phyloP scores from a whole-genome alignment of 2,329 filamentous ascomycete species.

The Neocucurbitaria cava region DNA sequence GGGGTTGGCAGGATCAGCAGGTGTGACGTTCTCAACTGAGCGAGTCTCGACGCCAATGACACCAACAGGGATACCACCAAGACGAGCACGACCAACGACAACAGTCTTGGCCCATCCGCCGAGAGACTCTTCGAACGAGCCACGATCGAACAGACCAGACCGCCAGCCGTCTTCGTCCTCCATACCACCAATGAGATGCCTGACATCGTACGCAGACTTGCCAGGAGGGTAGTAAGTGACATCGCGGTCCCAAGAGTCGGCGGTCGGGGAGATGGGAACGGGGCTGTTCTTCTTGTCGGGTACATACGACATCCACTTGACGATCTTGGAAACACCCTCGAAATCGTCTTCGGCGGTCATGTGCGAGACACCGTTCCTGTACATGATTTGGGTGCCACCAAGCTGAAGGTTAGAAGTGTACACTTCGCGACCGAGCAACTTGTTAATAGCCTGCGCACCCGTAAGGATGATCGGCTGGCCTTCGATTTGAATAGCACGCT shows the following conservation, averaged over 20 bases:
- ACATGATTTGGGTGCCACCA: conserved; percentile 99
- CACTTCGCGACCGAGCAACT: conserved; percentile 94
- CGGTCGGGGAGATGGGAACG: conserved; percentile 86
- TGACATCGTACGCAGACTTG: conserved; percentile 89
- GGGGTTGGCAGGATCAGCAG: conserved; percentile 95
- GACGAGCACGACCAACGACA: conserved; percentile 92
- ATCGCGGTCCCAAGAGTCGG: conserved; percentile 92
- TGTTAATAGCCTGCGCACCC: conserved; percentile 96
- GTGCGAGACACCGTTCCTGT: conserved; percentile 99
- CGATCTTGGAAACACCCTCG: conserved; percentile 95
- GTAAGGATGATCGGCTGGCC: conserved; percentile 99
- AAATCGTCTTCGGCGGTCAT: conserved; percentile 99
- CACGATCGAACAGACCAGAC: conserved; percentile 92
- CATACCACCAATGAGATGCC: conserved; percentile 90
- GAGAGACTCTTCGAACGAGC: conserved; percentile 95
- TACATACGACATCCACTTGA: conserved; percentile 97
- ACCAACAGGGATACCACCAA: conserved; percentile 97
- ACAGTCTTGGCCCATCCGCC: conserved; percentile 97
- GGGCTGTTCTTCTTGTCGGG: conserved; percentile 94
- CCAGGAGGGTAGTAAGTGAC: conserved; percentile 80
- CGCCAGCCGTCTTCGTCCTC: conserved; percentile 86
- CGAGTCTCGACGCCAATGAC: conserved; percentile 97
- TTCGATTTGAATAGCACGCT: conserved; percentile 98
- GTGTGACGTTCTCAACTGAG: conserved; percentile 94
- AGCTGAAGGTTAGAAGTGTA: conserved; percentile 99